phyloP scores from a whole-genome alignment of 2,329 filamentous ascomycete species.

The Chrysoporthe cubensis region DNA sequence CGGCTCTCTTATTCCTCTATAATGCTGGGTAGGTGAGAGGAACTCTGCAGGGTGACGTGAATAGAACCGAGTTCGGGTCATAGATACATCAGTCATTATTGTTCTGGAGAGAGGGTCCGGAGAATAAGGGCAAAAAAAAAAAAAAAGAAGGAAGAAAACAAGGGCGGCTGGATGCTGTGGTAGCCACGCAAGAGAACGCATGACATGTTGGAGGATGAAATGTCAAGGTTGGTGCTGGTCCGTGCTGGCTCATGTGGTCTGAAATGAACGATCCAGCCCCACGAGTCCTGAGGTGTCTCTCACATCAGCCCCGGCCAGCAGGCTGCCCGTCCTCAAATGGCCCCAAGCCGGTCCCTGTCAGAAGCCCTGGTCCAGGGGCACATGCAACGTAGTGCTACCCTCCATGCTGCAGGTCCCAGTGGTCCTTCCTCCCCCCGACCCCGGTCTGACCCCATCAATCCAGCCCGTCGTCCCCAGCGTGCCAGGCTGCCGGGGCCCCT shows the following conservation, averaged over 20 bases:
- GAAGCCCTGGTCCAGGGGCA: slow-evolving; percentile 8
- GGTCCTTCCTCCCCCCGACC: neutral
- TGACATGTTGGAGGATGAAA: neutral
- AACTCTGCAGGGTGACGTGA: too few relatives aligned
- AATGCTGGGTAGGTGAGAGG: neutral
- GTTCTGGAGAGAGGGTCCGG: neutral
- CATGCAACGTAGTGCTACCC: neutral
- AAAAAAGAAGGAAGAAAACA: neutral
- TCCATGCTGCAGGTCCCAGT: slow-evolving; percentile 12
- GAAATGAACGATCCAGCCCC: neutral
- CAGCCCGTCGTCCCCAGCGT: neutral
- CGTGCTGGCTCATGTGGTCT: slow-evolving; percentile 7
- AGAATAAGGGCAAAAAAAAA: neutral
- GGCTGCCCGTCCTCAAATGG: neutral
- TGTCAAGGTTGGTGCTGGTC: neutral
- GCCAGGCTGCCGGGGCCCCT: neutral
- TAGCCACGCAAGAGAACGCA: neutral
- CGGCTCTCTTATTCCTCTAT: slow-evolving; percentile 3
- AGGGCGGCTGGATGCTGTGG: neutral
- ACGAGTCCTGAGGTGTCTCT: slow-evolving; percentile 6
- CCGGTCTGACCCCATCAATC: slow-evolving; percentile 14
- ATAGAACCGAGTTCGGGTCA: neutral
- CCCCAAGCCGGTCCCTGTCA: neutral
- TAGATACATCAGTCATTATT: neutral
- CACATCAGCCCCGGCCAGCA: slow-evolving; percentile 4